Percentiles rank a stretch among this genome's conserved stretches.
These are phyloP conservation scores for Pseudofabraea citricarpa DNA, from an alignment of 2,329 filamentous ascomycete species.

Conservation along the genomic window DNA sequence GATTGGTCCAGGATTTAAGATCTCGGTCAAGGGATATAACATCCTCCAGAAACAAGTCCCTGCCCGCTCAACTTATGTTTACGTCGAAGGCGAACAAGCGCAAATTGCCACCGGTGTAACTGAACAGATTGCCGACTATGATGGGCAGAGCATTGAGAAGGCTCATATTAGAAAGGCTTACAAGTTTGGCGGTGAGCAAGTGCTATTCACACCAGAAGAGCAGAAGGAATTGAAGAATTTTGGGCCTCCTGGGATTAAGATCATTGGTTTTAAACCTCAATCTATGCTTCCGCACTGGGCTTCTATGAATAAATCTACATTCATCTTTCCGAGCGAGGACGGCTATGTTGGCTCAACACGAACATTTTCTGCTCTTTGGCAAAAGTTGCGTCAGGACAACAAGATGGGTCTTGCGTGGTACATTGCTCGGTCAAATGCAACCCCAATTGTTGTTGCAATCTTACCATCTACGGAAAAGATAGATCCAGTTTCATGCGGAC, in stretches of 20 bases:
- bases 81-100: conserved; percentile 77
- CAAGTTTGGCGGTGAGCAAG: conserved; percentile 89
- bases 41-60: conserved; percentile 80
- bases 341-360: conserved; percentile 87
- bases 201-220: conserved; percentile 83
- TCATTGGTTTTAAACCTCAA: conserved; percentile 90
- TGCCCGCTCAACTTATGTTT: conserved; percentile 80
- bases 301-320: conserved; percentile 78
- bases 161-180: conserved; percentile 84
- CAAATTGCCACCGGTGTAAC: conserved; percentile 76
- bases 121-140: conserved; percentile 72
- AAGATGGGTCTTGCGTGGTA: conserved; percentile 90
- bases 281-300: conserved; percentile 76
- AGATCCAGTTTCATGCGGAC: conserved; percentile 60
- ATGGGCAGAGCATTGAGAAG: conserved; percentile 71
- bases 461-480: conserved; percentile 67
- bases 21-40: conserved; percentile 92
- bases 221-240: conserved; percentile 73
- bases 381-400: conserved; percentile 73
- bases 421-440: conserved; percentile 73
- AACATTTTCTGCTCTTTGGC: conserved; percentile 86
- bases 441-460: conserved; percentile 75
- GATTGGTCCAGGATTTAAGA: conserved; percentile 75
- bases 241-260: conserved; percentile 75
- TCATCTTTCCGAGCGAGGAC: conserved; percentile 91